Evolutionary conservation across 164 flowering plant species (phyloP).

Genomic region (Stephania cephalantha): DNA sequence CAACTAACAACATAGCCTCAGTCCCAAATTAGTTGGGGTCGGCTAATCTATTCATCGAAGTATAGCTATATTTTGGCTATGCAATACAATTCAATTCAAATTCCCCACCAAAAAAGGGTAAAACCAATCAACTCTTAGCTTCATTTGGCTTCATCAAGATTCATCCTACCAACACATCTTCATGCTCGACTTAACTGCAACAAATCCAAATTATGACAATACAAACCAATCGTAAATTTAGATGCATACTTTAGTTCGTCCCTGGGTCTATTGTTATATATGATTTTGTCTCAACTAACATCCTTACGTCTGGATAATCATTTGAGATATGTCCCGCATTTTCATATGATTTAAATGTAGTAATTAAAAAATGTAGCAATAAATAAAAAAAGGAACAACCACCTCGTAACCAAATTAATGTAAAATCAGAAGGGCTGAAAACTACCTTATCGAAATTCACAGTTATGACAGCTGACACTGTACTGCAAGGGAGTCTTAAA

Average conservation of each 20-base stretch:
- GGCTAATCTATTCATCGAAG: neutral
- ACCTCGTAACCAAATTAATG: neutral
- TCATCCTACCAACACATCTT: neutral
- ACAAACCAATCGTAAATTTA: no score
- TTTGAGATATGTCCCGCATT: neutral
- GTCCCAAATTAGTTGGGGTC: no score
- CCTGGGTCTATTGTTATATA: no score
- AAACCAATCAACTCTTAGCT: neutral
- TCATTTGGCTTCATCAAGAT: neutral
- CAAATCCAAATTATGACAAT: no score
- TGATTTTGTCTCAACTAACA: no score
- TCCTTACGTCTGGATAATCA: neutral
- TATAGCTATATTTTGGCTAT: neutral
- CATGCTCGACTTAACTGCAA: neutral
- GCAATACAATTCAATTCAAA: neutral
- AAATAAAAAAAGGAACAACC: neutral
- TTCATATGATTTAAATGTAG: neutral
- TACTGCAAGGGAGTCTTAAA: constrained; percentile 53
- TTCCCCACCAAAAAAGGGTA: no score
- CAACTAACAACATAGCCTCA: no score
- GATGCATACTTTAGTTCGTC: no score
- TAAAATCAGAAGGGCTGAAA: constrained; percentile 3
- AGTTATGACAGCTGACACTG: constrained; percentile 57
- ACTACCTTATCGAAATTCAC: constrained; percentile 88
- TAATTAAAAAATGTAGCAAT: neutral